Evolutionary conservation across 805 yeast genomes (phyloP).

Genomic region (Candida orba): DNA sequence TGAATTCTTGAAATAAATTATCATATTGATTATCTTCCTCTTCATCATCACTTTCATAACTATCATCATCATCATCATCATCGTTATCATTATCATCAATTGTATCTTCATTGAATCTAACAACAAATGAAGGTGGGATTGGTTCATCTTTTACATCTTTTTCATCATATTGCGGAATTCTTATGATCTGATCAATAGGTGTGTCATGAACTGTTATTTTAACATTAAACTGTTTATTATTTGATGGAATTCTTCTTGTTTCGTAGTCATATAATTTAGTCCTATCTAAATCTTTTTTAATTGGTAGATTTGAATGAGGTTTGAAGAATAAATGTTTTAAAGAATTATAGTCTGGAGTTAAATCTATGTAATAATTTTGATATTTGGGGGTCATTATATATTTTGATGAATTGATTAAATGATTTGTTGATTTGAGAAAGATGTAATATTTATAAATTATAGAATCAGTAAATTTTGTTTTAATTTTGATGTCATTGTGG

Average conservation of each 20-base stretch:
- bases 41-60: constrained; percentile 2
- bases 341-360: constrained; percentile 17
- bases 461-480: neutral
- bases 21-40: constrained; percentile 3
- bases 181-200: constrained; percentile 19
- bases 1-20: constrained; percentile 2
- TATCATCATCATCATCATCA: constrained; percentile 3
- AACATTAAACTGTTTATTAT: constrained; percentile 9
- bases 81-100: constrained; percentile 1
- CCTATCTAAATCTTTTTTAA: neutral
- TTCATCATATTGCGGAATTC: constrained; percentile 16
- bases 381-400: constrained; percentile 11
- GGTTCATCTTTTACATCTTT: constrained; percentile 14
- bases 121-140: constrained; percentile 20
- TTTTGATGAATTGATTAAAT: constrained; percentile 10
- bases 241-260: neutral
- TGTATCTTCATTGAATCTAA: constrained; percentile 10
- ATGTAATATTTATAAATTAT: constrained; percentile 10
- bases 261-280: neutral
- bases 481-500: neutral
- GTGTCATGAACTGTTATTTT: constrained; percentile 16
- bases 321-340: constrained; percentile 6
- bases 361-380: constrained; percentile 15
- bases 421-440: constrained; percentile 11
- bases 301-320: neutral